phyloP scores from a whole-genome alignment of 2,329 filamentous ascomycete species.

The Penicillium sclerotigenum region DNA sequence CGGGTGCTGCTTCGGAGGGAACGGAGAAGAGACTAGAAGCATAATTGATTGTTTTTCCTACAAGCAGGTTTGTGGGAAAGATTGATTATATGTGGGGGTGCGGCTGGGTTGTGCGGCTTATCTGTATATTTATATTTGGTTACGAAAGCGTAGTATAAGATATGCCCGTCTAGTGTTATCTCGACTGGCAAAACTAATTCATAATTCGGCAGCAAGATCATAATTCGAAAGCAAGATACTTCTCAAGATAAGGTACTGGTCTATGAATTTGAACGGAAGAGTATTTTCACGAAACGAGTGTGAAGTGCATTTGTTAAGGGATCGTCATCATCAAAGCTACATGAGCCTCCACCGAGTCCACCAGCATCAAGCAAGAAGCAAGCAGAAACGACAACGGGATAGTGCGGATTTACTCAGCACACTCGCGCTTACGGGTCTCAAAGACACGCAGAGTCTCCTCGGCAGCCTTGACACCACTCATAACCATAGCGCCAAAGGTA shows the following conservation, averaged over 20 bases:
- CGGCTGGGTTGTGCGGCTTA: background rate
- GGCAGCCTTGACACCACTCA: slow-evolving; percentile 84
- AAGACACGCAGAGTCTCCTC: slow-evolving; percentile 79
- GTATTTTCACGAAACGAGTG: slow-evolving; percentile 17
- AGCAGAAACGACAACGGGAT: background rate
- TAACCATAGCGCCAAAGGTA: slow-evolving; percentile 84
- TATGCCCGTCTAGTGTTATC: background rate
- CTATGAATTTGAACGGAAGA: background rate
- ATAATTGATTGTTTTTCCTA: background rate
- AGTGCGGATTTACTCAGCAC: slow-evolving; percentile 51
- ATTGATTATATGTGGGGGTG: background rate
- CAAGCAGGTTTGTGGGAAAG: no score
- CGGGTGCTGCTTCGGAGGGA: background rate
- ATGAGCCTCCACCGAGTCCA: background rate
- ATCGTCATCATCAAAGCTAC: slow-evolving; percentile 10
- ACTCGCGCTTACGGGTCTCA: slow-evolving; percentile 73
- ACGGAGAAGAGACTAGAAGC: background rate
- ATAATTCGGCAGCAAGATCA: background rate
- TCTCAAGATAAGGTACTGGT: background rate
- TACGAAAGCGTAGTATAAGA: background rate
- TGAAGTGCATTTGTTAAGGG: slow-evolving; percentile 18
- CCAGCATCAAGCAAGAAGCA: background rate
- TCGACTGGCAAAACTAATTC: background rate
- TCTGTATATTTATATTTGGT: background rate
- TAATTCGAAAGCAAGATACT: background rate